Evolutionary conservation across 2,329 filamentous ascomycete species (phyloP).

Genomic region (Ilyonectria robusta): DNA sequence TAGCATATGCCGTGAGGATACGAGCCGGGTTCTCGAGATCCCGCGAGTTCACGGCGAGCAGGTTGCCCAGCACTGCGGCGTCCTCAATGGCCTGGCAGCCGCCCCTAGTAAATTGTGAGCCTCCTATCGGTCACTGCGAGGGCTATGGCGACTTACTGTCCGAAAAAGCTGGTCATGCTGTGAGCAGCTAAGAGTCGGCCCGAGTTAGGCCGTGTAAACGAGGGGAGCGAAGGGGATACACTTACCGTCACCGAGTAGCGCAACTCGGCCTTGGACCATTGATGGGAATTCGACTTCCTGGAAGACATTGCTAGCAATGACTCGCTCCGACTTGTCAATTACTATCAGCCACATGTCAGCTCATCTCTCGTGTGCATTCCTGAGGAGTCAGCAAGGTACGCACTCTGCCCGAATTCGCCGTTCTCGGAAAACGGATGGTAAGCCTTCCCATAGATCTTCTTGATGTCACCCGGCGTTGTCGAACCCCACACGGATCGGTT

Average conservation of each 20-base stretch:
- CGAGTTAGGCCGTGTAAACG: constrained; percentile 15
- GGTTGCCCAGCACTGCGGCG: constrained; percentile 25
- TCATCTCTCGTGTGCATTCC: not conserved
- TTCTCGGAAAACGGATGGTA: constrained; percentile 23
- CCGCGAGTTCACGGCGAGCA: constrained; percentile 17
- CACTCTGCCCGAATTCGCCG: constrained; percentile 24
- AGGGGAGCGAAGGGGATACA: not conserved
- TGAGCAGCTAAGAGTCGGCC: constrained; percentile 16
- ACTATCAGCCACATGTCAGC: constrained; percentile 15
- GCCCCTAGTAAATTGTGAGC: constrained; percentile 6
- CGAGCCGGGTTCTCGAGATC: constrained; percentile 14
- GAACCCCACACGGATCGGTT: constrained; percentile 28
- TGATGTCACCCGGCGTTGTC: constrained; percentile 23
- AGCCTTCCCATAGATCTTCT: constrained; percentile 27
- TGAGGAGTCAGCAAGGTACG: constrained; percentile 10
- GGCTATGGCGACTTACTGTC: constrained; percentile 22
- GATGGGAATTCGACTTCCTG: constrained; percentile 28
- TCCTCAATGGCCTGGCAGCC: constrained; percentile 28
- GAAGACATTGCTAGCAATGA: constrained; percentile 30
- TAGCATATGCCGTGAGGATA: constrained; percentile 21
- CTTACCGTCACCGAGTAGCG: constrained; percentile 27
- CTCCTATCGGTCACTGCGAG: not conserved
- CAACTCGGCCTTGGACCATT: constrained; percentile 27
- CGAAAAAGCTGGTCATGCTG: constrained; percentile 31
- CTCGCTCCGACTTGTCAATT: constrained; percentile 29